Percentiles rank a stretch among this genome's conserved stretches.
Conservation (phyloP, 805 yeast genomes). For the Lachancea sp. region DNA sequence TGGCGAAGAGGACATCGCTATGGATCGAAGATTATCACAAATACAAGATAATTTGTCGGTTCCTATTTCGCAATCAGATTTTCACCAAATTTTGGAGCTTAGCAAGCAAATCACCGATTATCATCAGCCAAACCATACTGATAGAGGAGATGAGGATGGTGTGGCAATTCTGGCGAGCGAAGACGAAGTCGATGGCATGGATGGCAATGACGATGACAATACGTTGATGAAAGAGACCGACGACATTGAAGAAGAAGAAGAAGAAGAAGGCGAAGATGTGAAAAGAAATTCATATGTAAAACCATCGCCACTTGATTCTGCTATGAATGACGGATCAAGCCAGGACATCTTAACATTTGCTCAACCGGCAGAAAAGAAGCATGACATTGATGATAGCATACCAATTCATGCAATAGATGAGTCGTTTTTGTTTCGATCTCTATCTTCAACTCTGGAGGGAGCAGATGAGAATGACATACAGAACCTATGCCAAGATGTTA, state of each 20-base stretch:
- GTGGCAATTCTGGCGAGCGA: conserved; percentile 33
- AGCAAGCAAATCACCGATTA: conserved; percentile 50
- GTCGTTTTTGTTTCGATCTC: conserved; percentile 48
- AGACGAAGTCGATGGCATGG: conserved; percentile 40
- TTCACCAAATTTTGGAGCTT: conserved; percentile 40
- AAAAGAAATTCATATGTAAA: conserved; percentile 14
- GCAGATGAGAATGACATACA: conserved; percentile 38
- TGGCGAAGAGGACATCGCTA: conserved; percentile 13
- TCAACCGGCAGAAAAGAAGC: conserved; percentile 3
- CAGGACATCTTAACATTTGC: conserved; percentile 16
- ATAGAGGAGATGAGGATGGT: conserved; percentile 16
- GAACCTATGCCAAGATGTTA: conserved; percentile 37
- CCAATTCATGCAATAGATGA: conserved; percentile 39
- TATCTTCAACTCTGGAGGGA: conserved; percentile 33
- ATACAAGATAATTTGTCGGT: conserved; percentile 44
- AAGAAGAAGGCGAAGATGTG: conserved; percentile 25
- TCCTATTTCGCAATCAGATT: conserved; percentile 31
- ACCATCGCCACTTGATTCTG: conserved; percentile 9
- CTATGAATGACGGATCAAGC: not conserved
- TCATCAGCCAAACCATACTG: conserved; percentile 13
- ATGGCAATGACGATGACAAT: conserved; percentile 19
- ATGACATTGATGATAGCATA: conserved; percentile 14
- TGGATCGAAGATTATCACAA: conserved; percentile 38
- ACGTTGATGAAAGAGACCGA: conserved; percentile 29
- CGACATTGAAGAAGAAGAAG: conserved; percentile 28